Base-by-base conservation (phyloP, 352 stramenopile species). In the Plasmopara muralis region DNA sequence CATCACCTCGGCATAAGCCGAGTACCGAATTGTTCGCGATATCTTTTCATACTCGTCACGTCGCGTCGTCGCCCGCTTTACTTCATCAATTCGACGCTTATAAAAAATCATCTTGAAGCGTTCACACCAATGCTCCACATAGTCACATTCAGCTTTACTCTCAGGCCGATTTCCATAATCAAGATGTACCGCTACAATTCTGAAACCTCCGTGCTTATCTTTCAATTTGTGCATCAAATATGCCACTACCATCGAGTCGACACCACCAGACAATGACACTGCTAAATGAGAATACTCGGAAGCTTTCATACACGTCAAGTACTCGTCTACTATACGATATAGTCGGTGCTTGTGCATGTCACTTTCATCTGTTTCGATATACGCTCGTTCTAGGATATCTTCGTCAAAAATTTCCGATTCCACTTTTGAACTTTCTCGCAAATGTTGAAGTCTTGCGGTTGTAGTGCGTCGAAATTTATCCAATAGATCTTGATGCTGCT, bases 171-270 rank as follows among this genome's bases (percentile, higher is more conserved):
- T 98, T 13, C 79, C 92, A 70, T 99, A 99, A 68, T 99, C 91
- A 61, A 99, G 89, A 76, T 99, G 95, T 47, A 98, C 85, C 4
- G 88, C 92, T 42, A 96, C 72, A 49, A 98, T 73, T 29, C 35
- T 48, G 47, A 74, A 89, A 15, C 71, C 62, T 60, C 72, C 70
- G 52, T 89, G 74, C 18, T 68, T 60, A 0, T 60, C 47, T 2
- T 74, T 74, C 28, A 99, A 70, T 43, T 91, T 83, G 47, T 90
- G 74, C 33, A 99, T 79, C 50, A 97, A 70, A 55, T 93, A 86
- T 38, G 89, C 89, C 55, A 98, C 89, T 14, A 98, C 96, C 96
- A 99, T 99, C 47, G 90, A 98, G 72, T 99, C 96, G 14, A 99
- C 96, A 48, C 93, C 93, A 42, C 94, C 94, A 6, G 90, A 98